These are phyloP conservation scores for Globisporangium middletonii DNA, from an alignment of 352 stramenopile genomes.

Conservation along the genomic window DNA sequence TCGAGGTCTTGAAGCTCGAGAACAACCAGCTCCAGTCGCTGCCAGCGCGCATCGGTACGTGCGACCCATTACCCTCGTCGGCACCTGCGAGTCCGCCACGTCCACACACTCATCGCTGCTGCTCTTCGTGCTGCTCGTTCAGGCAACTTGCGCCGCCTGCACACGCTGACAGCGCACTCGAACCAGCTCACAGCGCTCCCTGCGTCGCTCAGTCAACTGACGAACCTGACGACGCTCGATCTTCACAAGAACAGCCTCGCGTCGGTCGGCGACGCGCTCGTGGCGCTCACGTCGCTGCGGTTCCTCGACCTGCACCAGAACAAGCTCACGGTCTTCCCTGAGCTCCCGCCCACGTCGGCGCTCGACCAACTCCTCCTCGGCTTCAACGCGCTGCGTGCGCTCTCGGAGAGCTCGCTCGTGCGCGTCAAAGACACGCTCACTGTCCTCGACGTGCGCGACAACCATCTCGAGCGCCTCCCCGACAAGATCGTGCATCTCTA, in stretches of 20 bases:
- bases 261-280: conserved; percentile 27
- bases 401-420: conserved; percentile 43
- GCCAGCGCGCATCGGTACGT: conserved; percentile 43
- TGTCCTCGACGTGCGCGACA: conserved; percentile 74
- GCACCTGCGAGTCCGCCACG: too few species aligned
- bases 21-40: conserved; percentile 48
- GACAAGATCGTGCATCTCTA: conserved; percentile 56
- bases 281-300: conserved; percentile 27
- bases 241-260: conserved; percentile 67
- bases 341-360: conserved; percentile 31
- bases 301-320: conserved; percentile 78
- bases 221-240: conserved; percentile 47
- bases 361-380: conserved; percentile 77
- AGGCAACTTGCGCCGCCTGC: conserved; percentile 37
- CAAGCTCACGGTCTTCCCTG: conserved; percentile 52
- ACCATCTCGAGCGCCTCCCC: conserved; percentile 59
- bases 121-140: neutral
- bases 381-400: conserved; percentile 47
- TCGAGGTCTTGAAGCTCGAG: conserved; percentile 63
- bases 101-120: neutral
- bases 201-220: conserved; percentile 35
- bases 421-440: conserved; percentile 59
- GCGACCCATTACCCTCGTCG: neutral
- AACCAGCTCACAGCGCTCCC: conserved; percentile 61
- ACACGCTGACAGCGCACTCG: conserved; percentile 51